Base-by-base conservation (phyloP, 495 filamentous ascomycete genomes). In the Lichenothelia convexa region DNA sequence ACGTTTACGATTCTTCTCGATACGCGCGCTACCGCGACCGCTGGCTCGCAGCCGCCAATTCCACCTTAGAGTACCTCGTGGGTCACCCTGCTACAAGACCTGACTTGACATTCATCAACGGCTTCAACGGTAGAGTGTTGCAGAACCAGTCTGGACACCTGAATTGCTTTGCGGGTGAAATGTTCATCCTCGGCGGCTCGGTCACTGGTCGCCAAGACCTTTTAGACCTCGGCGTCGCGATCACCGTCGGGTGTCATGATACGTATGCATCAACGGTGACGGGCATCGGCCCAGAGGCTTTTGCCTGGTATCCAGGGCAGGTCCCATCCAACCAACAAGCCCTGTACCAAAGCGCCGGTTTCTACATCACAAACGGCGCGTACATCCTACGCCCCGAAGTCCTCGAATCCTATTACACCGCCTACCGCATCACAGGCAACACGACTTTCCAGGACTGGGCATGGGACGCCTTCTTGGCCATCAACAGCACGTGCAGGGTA, bases 321-420 rank as follows among this genome's bases (percentile, higher is more conserved):
- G 54, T 67, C 3, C 70, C 73, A 0, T 39, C 47, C 0, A 34
- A 58, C 30, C 63, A 78, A 46, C 35, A 52, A 3, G 56, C 42
- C 0, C 76, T 91, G 42, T 89, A 75, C 53, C 43, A 65, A 9
- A 38, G 53, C 8, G 59, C 71, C 6, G 85, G 85, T 0, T 92
- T 80, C 63, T 92, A 75, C 53, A 75, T 85, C 52, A 65, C 49
- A n/a, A 60, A 55, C 18, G 51, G 53, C 0, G 35, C 45, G 12
- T 93, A 92, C 49, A 60, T 75, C 1, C 64, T 93, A 26, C 67
- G 85, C 0, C 85, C 85, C 1, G 85, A 93, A 51, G 80, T 85
- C 2, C 65, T 92, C 15, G 85, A 93, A 56, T 80, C 73, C 43
- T 79, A 75, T 53, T 93, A 92, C 64, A 86, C 92, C 48, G 82